Percentiles rank a stretch among this genome's conserved stretches.
These are phyloP conservation scores for Fusarium beomiforme DNA, from an alignment of 2,329 filamentous ascomycete species.

Conservation along the genomic window DNA sequence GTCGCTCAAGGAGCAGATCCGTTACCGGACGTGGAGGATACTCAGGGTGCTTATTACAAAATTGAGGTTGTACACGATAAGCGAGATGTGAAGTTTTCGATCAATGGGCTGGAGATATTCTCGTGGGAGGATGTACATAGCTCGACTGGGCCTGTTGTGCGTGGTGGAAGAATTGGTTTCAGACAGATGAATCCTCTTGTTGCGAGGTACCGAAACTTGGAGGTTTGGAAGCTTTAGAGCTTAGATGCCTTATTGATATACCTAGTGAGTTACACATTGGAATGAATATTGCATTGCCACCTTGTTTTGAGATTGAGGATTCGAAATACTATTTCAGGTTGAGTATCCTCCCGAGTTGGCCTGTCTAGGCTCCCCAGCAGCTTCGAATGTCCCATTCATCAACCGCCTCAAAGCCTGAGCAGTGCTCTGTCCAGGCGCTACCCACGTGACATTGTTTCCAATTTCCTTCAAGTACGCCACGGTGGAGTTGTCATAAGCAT, in stretches of 20 bases:
- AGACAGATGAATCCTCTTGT: constrained; percentile 38
- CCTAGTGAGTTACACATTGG: too few species aligned
- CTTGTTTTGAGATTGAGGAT: too few species aligned
- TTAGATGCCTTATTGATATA: too few species aligned
- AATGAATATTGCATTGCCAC: too few species aligned
- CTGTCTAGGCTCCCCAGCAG: constrained; percentile 85
- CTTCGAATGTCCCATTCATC: constrained; percentile 76
- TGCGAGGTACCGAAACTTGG: constrained; percentile 34
- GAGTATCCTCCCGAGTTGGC: constrained; percentile 74
- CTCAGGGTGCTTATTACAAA: constrained; percentile 33
- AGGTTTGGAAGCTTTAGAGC: constrained; percentile 37
- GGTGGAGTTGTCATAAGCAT: constrained; percentile 74
- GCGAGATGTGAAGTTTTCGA: constrained; percentile 22
- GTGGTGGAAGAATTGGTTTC: constrained; percentile 32
- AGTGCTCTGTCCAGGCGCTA: constrained; percentile 71
- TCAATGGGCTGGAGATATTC: constrained; percentile 30
- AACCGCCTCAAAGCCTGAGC: constrained; percentile 77
- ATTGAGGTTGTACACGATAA: constrained; percentile 38
- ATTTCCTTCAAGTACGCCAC: constrained; percentile 71
- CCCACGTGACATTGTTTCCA: constrained; percentile 81
- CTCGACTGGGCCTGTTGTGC: constrained; percentile 34
- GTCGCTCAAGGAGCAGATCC: constrained; percentile 39
- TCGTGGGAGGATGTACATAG: constrained; percentile 33
- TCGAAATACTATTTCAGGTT: not conserved
- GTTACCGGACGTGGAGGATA: constrained; percentile 32